Evolutionary conservation across 345 rosid genomes (phyloP).

Genomic region (Trapa bicornis): DNA sequence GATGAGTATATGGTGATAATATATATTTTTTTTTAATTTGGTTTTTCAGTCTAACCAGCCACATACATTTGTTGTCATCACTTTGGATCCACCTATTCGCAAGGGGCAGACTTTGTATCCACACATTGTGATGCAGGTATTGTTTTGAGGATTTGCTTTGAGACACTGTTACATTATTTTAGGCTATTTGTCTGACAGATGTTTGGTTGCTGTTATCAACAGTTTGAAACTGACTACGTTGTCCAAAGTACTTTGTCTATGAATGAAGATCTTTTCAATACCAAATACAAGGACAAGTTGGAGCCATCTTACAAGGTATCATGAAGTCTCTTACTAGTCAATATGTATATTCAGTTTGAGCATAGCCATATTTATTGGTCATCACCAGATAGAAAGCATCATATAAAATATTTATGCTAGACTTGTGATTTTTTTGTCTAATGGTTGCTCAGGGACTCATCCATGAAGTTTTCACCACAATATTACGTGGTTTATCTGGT

Average conservation of each 20-base stretch:
- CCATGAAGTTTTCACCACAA: conserved; percentile 83
- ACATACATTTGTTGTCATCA: conserved; percentile 81
- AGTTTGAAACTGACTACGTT: conserved; percentile 80
- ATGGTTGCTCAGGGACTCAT: conserved; percentile 56
- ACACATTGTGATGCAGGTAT: conserved; percentile 88
- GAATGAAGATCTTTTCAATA: conserved; percentile 58
- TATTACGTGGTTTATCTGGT: conserved; percentile 81
- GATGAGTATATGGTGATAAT: neutral
- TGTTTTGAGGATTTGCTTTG: neutral
- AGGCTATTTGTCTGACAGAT: neutral
- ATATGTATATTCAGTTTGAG: neutral
- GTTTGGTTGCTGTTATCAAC: conserved; percentile 6
- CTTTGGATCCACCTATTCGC: conserved; percentile 95
- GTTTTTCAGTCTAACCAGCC: conserved; percentile 80
- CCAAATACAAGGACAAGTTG: conserved; percentile 86
- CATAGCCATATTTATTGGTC: neutral
- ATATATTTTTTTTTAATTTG: neutral
- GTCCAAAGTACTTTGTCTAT: conserved; percentile 47
- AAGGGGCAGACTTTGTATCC: conserved; percentile 96
- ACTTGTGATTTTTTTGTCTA: neutral
- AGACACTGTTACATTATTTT: neutral
- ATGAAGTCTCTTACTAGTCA: neutral
- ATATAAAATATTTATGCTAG: neutral
- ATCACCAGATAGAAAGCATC: neutral
- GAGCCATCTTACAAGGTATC: conserved; percentile 64